These are phyloP conservation scores for Boechera stricta DNA, from an alignment of 345 rosid genomes.

Conservation along the genomic window DNA sequence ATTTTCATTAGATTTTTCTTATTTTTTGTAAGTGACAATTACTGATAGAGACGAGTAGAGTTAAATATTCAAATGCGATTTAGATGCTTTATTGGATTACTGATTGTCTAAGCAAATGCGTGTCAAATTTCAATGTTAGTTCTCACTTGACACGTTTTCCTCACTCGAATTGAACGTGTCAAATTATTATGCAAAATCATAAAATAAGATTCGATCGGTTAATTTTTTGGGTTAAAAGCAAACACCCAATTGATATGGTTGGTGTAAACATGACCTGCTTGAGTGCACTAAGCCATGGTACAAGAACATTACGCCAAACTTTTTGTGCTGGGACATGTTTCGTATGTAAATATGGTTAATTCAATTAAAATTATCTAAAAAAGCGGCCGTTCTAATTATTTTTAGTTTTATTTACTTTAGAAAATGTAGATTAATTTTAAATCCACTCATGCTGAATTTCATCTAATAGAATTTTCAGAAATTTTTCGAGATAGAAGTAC, in stretches of 20 bases:
- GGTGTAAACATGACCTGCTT: conserved; percentile 11
- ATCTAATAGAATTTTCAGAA: too few species aligned
- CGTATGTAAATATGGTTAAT: not conserved
- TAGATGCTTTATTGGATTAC: conserved; percentile 19
- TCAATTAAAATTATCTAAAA: not conserved
- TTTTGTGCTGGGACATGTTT: not conserved
- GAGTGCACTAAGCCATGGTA: not conserved
- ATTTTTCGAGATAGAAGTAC: too few species aligned
- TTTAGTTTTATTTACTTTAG: too few species aligned
- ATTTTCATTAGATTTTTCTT: not conserved
- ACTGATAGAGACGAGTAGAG: conserved; percentile 19
- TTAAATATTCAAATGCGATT: conserved; percentile 21
- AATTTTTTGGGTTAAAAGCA: conserved; percentile 5
- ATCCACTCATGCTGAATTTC: too few species aligned
- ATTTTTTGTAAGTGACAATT: conserved; percentile 2
- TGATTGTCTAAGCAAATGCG: conserved; percentile 30
- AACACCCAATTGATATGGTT: conserved; percentile 1
- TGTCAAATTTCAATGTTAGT: conserved; percentile 27
- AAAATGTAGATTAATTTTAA: too few species aligned
- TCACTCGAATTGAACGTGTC: not conserved
- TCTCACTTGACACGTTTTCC: conserved; percentile 28
- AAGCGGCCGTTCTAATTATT: not conserved
- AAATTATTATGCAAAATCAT: conserved; percentile 11
- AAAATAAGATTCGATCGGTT: conserved; percentile 3
- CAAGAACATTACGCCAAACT: not conserved